Evolutionary conservation across 2,329 filamentous ascomycete genomes (phyloP).

Genomic region (Aquanectria penicillioides): DNA sequence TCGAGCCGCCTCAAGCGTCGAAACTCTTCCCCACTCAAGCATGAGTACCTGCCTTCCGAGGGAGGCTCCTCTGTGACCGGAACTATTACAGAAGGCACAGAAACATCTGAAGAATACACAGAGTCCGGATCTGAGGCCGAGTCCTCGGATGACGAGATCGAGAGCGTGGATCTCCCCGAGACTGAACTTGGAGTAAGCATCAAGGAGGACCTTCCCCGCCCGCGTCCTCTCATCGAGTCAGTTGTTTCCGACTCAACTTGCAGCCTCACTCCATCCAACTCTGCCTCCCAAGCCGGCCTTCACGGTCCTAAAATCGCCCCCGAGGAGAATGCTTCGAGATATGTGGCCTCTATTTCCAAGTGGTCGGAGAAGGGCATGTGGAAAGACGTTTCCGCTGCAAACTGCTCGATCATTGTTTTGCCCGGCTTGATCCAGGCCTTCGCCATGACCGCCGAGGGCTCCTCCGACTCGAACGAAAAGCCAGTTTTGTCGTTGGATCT

Average conservation of each 20-base stretch:
- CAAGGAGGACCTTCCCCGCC: conserved; percentile 36
- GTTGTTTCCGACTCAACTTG: conserved; percentile 60
- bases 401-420: conserved; percentile 65
- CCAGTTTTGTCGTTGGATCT: conserved; percentile 80
- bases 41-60: conserved; percentile 92
- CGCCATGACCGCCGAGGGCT: conserved; percentile 45
- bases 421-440: conserved; percentile 70
- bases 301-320: conserved; percentile 58
- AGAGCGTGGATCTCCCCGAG: conserved; percentile 69
- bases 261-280: conserved; percentile 82
- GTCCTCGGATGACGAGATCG: conserved; percentile 65
- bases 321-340: conserved; percentile 57
- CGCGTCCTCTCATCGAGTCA: conserved; percentile 47
- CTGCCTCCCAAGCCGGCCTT: conserved; percentile 75
- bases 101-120: conserved; percentile 55
- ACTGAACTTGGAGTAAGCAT: conserved; percentile 69
- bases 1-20: conserved; percentile 69
- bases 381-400: conserved; percentile 65
- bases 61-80: conserved; percentile 69
- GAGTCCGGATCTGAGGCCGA: conserved; percentile 61
- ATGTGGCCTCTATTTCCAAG: conserved; percentile 66
- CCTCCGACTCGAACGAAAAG: conserved; percentile 50
- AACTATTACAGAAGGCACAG: conserved; percentile 64
- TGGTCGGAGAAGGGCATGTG: conserved; percentile 71
- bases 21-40: conserved; percentile 92